These are phyloP conservation scores for Fusarium euwallaceae DNA, from an alignment of 2,329 filamentous ascomycete species.

Conservation along the genomic window DNA sequence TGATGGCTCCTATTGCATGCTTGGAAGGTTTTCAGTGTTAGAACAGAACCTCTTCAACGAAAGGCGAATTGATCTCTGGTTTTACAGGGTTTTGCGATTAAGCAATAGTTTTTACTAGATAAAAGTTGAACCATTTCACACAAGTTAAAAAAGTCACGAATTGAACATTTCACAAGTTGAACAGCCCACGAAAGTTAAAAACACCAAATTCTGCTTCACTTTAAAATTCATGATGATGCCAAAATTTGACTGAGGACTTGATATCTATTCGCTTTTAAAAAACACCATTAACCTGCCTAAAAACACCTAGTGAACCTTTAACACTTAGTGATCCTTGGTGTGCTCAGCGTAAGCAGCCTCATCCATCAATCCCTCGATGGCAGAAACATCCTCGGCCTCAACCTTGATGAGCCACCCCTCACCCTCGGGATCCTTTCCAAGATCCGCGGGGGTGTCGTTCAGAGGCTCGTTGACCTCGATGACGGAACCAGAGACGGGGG, in stretches of 20 bases:
- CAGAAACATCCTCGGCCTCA: conserved; percentile 69
- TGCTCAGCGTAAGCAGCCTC: conserved; percentile 70
- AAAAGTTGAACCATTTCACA: background rate
- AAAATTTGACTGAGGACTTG: background rate
- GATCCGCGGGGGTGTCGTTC: conserved; percentile 48
- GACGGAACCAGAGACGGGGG: conserved; percentile 80
- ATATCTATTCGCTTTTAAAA: conserved; percentile 38
- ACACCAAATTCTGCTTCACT: background rate
- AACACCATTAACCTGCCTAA: conserved; percentile 23
- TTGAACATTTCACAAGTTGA: no score
- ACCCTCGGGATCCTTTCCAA: conserved; percentile 82
- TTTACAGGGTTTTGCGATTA: conserved; percentile 32
- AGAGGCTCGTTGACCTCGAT: conserved; percentile 72
- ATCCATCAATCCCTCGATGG: conserved; percentile 77
- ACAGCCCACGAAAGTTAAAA: background rate
- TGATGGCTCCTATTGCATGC: conserved; percentile 31
- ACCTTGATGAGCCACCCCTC: conserved; percentile 88
- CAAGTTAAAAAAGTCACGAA: conserved; percentile 13
- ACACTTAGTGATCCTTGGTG: conserved; percentile 29
- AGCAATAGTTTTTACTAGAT: conserved; percentile 13
- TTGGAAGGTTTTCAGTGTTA: conserved; percentile 29
- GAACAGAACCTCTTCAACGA: conserved; percentile 38
- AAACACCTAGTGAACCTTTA: background rate
- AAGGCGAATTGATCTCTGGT: conserved; percentile 35
- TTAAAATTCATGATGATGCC: background rate